These are phyloP conservation scores for Fusarium transvaalense DNA, from an alignment of 2,329 filamentous ascomycete species.

Conservation along the genomic window DNA sequence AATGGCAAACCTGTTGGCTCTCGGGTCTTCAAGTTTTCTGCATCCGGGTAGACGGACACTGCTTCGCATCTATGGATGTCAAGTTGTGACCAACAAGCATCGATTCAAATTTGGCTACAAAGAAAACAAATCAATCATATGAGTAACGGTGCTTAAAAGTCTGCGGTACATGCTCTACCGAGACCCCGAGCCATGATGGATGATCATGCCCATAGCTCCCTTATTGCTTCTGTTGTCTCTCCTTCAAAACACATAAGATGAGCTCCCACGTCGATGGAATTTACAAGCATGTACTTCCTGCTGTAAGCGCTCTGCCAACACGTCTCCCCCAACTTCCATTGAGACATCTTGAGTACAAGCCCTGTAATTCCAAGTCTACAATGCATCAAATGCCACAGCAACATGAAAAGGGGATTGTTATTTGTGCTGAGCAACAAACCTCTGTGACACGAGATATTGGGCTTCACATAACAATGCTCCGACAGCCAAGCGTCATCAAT, in stretches of 20 bases:
- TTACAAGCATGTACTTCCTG: constrained; percentile 15
- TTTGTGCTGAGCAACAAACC: constrained; percentile 16
- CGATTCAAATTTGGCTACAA: background rate
- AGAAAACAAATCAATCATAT: constrained; percentile 2
- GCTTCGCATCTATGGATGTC: background rate
- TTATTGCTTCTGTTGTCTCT: constrained; percentile 18
- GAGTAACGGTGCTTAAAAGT: background rate
- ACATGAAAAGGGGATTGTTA: constrained; percentile 9
- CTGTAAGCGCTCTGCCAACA: constrained; percentile 25
- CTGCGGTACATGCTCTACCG: constrained; percentile 20
- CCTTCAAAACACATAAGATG: constrained; percentile 23
- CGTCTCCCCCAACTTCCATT: constrained; percentile 10
- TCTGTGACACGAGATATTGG: background rate
- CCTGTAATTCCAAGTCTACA: constrained; percentile 1
- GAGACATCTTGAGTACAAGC: constrained; percentile 25
- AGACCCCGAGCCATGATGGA: constrained; percentile 26
- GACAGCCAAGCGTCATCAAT: background rate
- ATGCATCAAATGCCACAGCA: constrained; percentile 17
- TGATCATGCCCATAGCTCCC: constrained; percentile 10
- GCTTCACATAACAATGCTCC: background rate
- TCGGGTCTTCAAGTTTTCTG: background rate
- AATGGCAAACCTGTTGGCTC: constrained; percentile 5
- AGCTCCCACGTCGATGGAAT: constrained; percentile 29
- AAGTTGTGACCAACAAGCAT: background rate
- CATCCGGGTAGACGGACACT: background rate